These are phyloP conservation scores for Taphrina flavorubra DNA, from an alignment of 1,139 yeast genomes.

Conservation along the genomic window DNA sequence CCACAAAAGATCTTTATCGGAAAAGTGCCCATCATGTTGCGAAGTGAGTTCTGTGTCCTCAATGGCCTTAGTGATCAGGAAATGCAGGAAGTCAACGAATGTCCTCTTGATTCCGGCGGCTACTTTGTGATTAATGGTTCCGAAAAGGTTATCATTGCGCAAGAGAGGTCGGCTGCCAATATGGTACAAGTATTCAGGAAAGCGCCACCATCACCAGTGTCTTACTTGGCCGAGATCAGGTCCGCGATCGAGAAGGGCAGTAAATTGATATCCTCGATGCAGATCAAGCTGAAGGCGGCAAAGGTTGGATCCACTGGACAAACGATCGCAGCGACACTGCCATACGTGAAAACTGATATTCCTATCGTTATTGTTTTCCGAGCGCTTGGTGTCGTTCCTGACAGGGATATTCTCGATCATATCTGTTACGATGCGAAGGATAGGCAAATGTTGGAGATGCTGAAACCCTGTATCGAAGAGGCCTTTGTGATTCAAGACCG, in stretches of 20 bases:
- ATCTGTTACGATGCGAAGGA: conserved; percentile 97
- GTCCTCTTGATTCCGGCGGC: conserved; percentile 98
- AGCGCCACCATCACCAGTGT: conserved; percentile 95
- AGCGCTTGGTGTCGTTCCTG: conserved; percentile 98
- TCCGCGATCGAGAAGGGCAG: conserved; percentile 97
- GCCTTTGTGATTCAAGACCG: conserved; percentile 98
- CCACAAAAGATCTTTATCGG: conserved; percentile 85
- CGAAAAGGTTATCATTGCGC: conserved; percentile 96
- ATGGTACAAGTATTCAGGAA: conserved; percentile 98
- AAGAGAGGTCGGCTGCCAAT: conserved; percentile 97
- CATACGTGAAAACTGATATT: conserved; percentile 93
- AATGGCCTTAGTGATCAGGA: conserved; percentile 93
- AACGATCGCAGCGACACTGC: conserved; percentile 92
- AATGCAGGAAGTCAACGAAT: conserved; percentile 91
- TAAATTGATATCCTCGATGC: conserved; percentile 89
- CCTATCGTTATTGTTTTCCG: conserved; percentile 96
- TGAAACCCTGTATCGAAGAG: conserved; percentile 98
- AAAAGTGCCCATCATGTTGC: conserved; percentile 95
- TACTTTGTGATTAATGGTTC: conserved; percentile 97
- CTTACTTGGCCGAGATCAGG: conserved; percentile 95
- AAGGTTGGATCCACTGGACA: conserved; percentile 49
- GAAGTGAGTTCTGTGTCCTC: conserved; percentile 94
- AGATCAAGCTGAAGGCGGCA: conserved; percentile 73
- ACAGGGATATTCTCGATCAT: conserved; percentile 97
- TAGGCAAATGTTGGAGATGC: conserved; percentile 99